Evolutionary conservation across 2,329 filamentous ascomycete genomes (phyloP).

Genomic region (Knufia petricola): DNA sequence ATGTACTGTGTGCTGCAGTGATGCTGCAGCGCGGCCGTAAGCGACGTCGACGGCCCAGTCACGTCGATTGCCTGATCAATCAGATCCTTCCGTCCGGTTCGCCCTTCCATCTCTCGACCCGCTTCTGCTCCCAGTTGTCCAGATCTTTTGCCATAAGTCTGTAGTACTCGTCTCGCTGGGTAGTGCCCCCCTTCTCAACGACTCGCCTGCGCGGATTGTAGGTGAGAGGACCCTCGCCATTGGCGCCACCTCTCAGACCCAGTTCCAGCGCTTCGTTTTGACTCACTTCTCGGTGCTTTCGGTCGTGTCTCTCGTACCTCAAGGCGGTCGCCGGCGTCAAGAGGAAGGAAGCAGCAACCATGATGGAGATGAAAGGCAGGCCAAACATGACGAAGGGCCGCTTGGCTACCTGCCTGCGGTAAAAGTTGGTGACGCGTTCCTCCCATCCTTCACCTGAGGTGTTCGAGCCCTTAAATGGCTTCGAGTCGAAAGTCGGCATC

Average conservation of each 20-base stretch:
- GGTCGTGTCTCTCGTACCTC: constrained; percentile 86
- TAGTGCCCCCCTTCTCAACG: constrained; percentile 20
- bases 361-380: constrained; percentile 80
- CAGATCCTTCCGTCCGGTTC: constrained; percentile 77
- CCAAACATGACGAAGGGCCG: constrained; percentile 91
- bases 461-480: constrained; percentile 52
- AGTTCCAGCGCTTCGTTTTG: constrained; percentile 80
- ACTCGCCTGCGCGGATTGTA: constrained; percentile 35
- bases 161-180: constrained; percentile 40
- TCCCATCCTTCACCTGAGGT: constrained; percentile 40
- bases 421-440: constrained; percentile 62
- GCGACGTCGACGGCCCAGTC: no score
- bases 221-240: constrained; percentile 63
- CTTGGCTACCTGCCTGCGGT: constrained; percentile 63
- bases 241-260: constrained; percentile 60
- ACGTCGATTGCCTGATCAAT: constrained; percentile 16
- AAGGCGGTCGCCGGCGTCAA: constrained; percentile 89
- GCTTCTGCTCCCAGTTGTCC: constrained; percentile 94
- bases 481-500: constrained; percentile 58
- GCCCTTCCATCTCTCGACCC: constrained; percentile 78
- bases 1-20: no score
- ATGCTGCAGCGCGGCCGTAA: no score
- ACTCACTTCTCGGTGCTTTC: constrained; percentile 74
- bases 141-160: constrained; percentile 78
- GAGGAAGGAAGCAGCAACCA: constrained; percentile 86